A percentile compares a stretch with the other conserved stretches of the same genome.
phyloP scores from a whole-genome alignment of 1,284 basidiomycete genomes.

The Cystobasidiaceae sp. region DNA sequence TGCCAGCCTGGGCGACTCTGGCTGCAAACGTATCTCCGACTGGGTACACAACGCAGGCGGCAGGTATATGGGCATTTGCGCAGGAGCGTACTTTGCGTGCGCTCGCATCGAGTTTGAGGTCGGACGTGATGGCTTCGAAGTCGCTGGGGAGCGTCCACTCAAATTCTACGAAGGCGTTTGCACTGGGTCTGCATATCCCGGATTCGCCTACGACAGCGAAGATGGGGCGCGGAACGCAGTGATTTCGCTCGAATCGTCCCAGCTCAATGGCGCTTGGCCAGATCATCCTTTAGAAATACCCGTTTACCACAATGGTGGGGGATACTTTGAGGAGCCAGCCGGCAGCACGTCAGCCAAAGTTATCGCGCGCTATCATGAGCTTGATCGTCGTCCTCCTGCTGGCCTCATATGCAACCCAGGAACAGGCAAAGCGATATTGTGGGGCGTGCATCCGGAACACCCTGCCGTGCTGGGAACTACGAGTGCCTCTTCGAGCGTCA shows the following conservation, averaged over 20 bases:
- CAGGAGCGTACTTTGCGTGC: slow-evolving; percentile 56
- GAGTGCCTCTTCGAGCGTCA: slow-evolving; percentile 34
- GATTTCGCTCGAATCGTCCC: slow-evolving; percentile 43
- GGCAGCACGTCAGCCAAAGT: slow-evolving; percentile 43
- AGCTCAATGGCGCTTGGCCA: slow-evolving; percentile 37
- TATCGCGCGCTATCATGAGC: slow-evolving; percentile 48
- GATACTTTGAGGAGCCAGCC: slow-evolving; percentile 49
- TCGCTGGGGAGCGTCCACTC: slow-evolving; percentile 53
- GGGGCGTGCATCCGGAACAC: slow-evolving; percentile 62
- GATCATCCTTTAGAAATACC: slow-evolving; percentile 38
- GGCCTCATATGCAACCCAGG: slow-evolving; percentile 55
- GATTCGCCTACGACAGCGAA: slow-evolving; percentile 55
- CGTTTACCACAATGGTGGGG: slow-evolving; percentile 57
- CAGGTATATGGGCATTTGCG: slow-evolving; percentile 61
- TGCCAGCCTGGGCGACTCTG: slow-evolving; percentile 49
- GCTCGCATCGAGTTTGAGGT: slow-evolving; percentile 52
- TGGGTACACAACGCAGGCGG: slow-evolving; percentile 66
- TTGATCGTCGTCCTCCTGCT: slow-evolving; percentile 50
- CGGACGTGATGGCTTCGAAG: slow-evolving; percentile 51
- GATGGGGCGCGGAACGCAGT: slow-evolving; percentile 48
- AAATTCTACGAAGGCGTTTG: slow-evolving; percentile 57
- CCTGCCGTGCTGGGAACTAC: slow-evolving; percentile 47
- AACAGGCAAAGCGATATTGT: slow-evolving; percentile 57
- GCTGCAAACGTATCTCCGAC: slow-evolving; percentile 54
- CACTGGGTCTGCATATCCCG: slow-evolving; percentile 56